Base-by-base conservation (phyloP, 805 yeast genomes). In the Kodamaea leandrae region DNA sequence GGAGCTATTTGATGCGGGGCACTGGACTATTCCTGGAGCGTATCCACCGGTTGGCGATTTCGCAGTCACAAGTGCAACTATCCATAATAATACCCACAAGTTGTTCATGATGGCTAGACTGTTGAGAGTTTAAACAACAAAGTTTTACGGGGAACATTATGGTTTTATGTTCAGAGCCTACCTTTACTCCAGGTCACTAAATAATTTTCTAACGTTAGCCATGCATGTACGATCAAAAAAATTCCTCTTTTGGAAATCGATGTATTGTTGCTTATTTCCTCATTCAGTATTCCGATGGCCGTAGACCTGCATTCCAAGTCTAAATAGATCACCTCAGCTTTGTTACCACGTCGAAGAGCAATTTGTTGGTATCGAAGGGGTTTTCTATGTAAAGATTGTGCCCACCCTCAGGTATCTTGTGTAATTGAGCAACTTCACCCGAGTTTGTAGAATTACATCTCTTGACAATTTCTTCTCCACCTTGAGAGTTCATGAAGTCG, bases 401-500 rank as follows among this genome's bases (percentile, higher is more conserved):
- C 1, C 75, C 75, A 8, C 73, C 72, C 41, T 67, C 69, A 2
- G 55, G 47, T 6, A 64, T 46, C 24, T 46, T 52, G 41, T 56
- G 33, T 23, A 36, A 18, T 6, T 10, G 16, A 14, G 25, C 35
- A 16, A 16, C 23, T 17, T 32, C 17, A 6, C 7, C 15, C 9
- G 9, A 21, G 18, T 14, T 26, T n/a, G 5, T 4, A 4, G 39
- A 33, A 13, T 38, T 25, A 15, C 41, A 38, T n/a, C 14, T 30
- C 2, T 52, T 45, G n/a, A 54, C 60, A 39, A 70, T 47, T 32
- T 55, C 61, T 15, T 48, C 41, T 4, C 84, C 84, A 0, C 83
- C 83, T 29, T 66, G 70, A 1, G 71, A 59, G 52, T 79, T 73
- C 93, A 84, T 85, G 71, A 86, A 85, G 54, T 86, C 95, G 47